Evolutionary conservation across 176 grass and related monocot species (phyloP), one percentile per base, ranked within the genome.

Genomic region (Alopecurus myosuroides): DNA sequence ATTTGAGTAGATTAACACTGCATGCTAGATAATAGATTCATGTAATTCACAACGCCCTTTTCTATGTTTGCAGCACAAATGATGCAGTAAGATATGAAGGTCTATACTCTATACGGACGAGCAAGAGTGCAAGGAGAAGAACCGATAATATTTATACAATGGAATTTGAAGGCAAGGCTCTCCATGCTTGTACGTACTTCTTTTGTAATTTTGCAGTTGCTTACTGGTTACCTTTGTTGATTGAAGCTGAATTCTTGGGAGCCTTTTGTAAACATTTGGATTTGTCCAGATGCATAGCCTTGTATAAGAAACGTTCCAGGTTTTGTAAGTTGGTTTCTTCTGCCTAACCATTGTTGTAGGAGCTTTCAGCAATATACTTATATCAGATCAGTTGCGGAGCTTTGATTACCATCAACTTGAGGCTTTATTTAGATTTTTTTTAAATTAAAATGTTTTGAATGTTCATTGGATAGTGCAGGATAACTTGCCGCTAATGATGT

Each of bases 1-100:
- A 46, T 25, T 66, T 56, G 20, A 44, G 18, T 62, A 79, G 26
- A 30, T n/a, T n/a, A 53, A 7, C 17, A 37, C 61, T 52, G 10
- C 55, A 62, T 82, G 34, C 30, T 17, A 56, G 28, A 83, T 23
- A 7, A 45, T 4, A n/a, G 7, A 3, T 15, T 23, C 51, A 82
- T 50, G 52, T 86, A 18, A 77, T 71, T 90, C 9, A 86, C 25
- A 11, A 10, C 18, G 25, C 0, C n/a, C 19, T 75, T 56, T 63
- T 89, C 39, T 76, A 40, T 86, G 20, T 94, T 92, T 69, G 55
- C 89, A 98, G 96, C 64, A 98, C 96, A 25, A 98, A 92, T 84
- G 89, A 95, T 49, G 70, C 46, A 51, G 78, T 98, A 56, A 90
- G 93, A 98, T 82, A 98, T 95, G 96, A 98, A 85, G 41, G 89